phyloP scores from a whole-genome alignment of 2,329 filamentous ascomycete genomes.

The Capronia epimyces region DNA sequence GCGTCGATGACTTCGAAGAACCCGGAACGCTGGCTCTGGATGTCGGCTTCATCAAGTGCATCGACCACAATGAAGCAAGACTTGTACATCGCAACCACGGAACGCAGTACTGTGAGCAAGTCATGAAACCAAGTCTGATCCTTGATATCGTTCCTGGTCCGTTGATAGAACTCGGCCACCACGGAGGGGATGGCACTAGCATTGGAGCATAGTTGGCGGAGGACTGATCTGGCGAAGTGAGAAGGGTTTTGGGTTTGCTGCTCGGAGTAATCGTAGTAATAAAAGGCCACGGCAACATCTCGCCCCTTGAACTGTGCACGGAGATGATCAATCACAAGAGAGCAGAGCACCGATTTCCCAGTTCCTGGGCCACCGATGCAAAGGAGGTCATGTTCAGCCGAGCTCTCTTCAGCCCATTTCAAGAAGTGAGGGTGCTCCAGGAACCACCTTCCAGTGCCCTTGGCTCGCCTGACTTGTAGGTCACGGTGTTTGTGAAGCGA shows the following conservation, averaged over 20 bases:
- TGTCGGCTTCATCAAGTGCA: slow-evolving; percentile 31
- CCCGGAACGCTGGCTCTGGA: slow-evolving; percentile 16
- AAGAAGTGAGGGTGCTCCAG: slow-evolving; percentile 28
- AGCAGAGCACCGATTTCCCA: slow-evolving; percentile 27
- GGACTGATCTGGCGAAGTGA: slow-evolving; percentile 27
- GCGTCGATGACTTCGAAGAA: slow-evolving; percentile 24
- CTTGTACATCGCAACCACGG: slow-evolving; percentile 21
- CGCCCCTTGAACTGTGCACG: slow-evolving; percentile 12
- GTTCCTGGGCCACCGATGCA: slow-evolving; percentile 26
- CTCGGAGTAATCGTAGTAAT: slow-evolving; percentile 34
- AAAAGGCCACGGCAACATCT: slow-evolving; percentile 27
- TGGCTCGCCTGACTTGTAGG: slow-evolving; percentile 24
- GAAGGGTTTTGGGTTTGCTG: slow-evolving; percentile 25
- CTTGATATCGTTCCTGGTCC: slow-evolving; percentile 21
- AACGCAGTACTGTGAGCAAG: slow-evolving; percentile 22
- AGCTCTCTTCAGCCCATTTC: slow-evolving; percentile 26
- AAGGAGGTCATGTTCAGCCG: slow-evolving; percentile 19
- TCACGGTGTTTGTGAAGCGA: slow-evolving; percentile 26
- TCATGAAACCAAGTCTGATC: slow-evolving; percentile 26
- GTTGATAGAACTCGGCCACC: slow-evolving; percentile 29
- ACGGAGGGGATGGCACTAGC: slow-evolving; percentile 25
- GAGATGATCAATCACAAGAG: slow-evolving; percentile 28
- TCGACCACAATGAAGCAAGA: slow-evolving; percentile 29
- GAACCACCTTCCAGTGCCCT: slow-evolving; percentile 35
- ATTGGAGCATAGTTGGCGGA: slow-evolving; percentile 28